phyloP scores from a whole-genome alignment of 805 yeast species.

The Lipomyces chichibuensis region DNA sequence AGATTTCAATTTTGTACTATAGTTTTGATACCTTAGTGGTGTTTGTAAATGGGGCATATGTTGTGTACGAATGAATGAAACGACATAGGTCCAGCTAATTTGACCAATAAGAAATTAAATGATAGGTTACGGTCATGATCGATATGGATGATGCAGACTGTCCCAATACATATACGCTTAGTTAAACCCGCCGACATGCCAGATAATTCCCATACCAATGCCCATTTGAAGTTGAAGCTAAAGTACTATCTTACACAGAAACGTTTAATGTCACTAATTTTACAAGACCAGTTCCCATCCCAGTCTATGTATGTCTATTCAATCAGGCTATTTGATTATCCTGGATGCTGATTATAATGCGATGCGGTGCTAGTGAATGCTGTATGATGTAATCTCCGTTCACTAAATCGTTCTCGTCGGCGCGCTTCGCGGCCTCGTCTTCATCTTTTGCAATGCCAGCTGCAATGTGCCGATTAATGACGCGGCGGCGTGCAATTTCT shows the following conservation, averaged over 20 bases:
- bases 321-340: background rate
- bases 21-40: background rate
- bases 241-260: background rate
- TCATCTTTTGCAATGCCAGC: constrained; percentile 46
- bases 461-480: constrained; percentile 49
- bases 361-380: constrained; percentile 39
- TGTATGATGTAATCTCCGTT: constrained; percentile 57
- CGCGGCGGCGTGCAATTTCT: constrained; percentile 48
- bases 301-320: background rate
- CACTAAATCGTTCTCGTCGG: constrained; percentile 57
- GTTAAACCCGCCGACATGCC: background rate
- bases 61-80: background rate
- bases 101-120: background rate
- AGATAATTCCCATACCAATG: background rate
- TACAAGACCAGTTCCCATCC: background rate
- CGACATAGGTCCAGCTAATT: background rate
- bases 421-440: constrained; percentile 45
- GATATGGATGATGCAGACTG: background rate
- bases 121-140: background rate
- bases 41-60: background rate
- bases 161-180: too few species aligned
- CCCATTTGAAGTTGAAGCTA: background rate
- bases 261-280: background rate
- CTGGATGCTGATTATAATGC: constrained; percentile 23
- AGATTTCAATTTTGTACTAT: background rate